phyloP scores from a whole-genome alignment of 2,329 filamentous ascomycete species.

The Botrytis sinoallii region DNA sequence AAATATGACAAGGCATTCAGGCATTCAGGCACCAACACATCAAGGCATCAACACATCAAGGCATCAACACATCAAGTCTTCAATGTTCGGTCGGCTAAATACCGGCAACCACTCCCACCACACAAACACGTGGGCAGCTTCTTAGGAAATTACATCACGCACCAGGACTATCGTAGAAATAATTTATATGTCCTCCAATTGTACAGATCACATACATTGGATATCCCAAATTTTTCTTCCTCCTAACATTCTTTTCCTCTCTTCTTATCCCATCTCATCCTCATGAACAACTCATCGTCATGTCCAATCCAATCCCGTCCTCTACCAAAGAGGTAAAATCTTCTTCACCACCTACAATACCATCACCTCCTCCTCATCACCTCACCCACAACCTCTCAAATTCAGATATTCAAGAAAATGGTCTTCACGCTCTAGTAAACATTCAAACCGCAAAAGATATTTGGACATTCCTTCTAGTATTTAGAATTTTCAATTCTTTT shows the following conservation, averaged over 20 bases:
- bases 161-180: no score
- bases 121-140: background rate
- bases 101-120: background rate
- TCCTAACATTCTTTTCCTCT: background rate
- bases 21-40: background rate
- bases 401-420: slow-evolving; percentile 24
- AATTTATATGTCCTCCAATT: background rate
- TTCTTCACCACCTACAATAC: background rate
- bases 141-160: background rate
- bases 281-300: background rate
- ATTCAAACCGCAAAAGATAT: slow-evolving; percentile 34
- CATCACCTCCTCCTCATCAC: background rate
- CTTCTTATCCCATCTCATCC: background rate
- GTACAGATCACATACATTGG: background rate
- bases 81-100: background rate
- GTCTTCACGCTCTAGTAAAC: slow-evolving; percentile 32
- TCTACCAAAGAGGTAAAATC: background rate
- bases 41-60: background rate
- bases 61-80: no score
- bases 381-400: background rate
- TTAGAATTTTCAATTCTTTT: slow-evolving; percentile 78
- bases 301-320: background rate
- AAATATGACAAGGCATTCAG: background rate
- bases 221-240: background rate
- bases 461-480: slow-evolving; percentile 49